These are phyloP conservation scores for Aspergillus sp. DNA, from an alignment of 2,329 filamentous ascomycete genomes.

Conservation along the genomic window DNA sequence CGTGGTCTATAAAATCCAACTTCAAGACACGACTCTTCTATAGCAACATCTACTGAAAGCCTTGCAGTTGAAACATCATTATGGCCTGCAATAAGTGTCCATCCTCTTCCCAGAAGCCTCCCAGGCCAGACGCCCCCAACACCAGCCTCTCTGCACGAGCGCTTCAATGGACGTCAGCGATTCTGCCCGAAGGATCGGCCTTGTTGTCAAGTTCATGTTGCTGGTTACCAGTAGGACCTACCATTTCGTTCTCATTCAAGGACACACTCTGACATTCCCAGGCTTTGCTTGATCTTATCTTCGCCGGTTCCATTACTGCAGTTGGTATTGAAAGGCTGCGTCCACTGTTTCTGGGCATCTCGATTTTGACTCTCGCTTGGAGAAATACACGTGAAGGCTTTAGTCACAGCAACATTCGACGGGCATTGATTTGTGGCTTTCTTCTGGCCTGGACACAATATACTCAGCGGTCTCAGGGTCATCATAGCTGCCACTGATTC, in stretches of 20 bases:
- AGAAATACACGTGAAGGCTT: conserved; percentile 12
- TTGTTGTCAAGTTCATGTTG: conserved; percentile 14
- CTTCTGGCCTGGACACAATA: conserved; percentile 13
- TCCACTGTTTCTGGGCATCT: conserved; percentile 12
- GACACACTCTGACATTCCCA: neutral
- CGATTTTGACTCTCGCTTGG: conserved; percentile 11
- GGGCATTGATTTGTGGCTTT: conserved; percentile 13
- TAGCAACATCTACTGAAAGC: no score
- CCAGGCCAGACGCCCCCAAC: neutral
- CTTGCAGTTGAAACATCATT: neutral
- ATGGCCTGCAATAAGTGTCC: neutral
- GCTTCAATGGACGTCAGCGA: neutral
- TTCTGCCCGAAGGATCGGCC: conserved; percentile 16
- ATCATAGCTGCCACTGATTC: conserved; percentile 16
- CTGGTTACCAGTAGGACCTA: conserved; percentile 12
- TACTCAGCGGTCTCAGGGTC: conserved; percentile 5
- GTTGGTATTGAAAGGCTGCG: conserved; percentile 12
- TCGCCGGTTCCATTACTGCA: conserved; percentile 16
- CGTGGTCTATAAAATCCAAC: no score
- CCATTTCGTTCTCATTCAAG: neutral
- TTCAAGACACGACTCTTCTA: no score
- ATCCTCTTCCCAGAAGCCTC: neutral
- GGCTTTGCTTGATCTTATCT: conserved; percentile 15
- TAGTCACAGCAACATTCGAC: conserved; percentile 11
- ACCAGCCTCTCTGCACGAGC: conserved; percentile 1